These are phyloP conservation scores for Mycothermus thermophilus DNA, from an alignment of 495 filamentous ascomycete species.

Conservation along the genomic window DNA sequence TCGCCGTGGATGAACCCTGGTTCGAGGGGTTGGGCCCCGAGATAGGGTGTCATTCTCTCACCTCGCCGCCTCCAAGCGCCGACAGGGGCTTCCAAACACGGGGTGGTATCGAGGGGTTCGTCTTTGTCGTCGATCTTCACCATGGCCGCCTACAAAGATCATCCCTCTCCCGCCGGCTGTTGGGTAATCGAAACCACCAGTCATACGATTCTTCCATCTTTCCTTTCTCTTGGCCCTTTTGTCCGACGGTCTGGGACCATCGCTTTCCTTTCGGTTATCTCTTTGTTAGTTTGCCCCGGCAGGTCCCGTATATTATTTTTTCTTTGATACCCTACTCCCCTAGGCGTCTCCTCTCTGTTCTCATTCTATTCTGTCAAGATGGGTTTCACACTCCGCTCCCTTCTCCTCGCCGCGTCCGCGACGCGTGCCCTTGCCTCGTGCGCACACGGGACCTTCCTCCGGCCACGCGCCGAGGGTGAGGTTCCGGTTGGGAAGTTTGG, in stretches of 20 bases:
- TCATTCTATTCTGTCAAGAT: slow-evolving; percentile 1
- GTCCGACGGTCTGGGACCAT: slow-evolving; percentile 15
- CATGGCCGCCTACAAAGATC: slow-evolving; percentile 2
- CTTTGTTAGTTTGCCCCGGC: slow-evolving; percentile 2
- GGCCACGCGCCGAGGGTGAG: slow-evolving; percentile 23
- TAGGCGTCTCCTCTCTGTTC: not conserved
- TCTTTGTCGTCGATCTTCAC: not conserved
- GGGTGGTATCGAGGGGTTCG: not conserved
- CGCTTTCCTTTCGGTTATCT: slow-evolving; percentile 3
- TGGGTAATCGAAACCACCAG: not conserved
- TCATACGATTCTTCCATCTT: slow-evolving; percentile 9
- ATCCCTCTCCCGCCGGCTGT: not conserved
- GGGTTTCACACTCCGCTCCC: slow-evolving; percentile 6
- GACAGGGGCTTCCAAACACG: too few species aligned
- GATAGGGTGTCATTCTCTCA: too few species aligned
- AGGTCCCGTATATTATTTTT: not conserved
- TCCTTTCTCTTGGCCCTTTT: slow-evolving; percentile 7
- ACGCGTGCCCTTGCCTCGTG: slow-evolving; percentile 17
- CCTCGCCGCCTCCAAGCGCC: too few species aligned
- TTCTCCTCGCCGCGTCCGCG: slow-evolving; percentile 15
- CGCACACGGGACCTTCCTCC: slow-evolving; percentile 20
- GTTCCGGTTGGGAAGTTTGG: slow-evolving; percentile 26
- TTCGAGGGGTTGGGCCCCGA: too few species aligned
- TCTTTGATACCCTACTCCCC: not conserved
- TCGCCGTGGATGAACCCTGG: too few species aligned